A percentile compares a stretch with the other conserved stretches of the same genome.
Conservation (phyloP, 768 basidiomycete species). For the Cubamyces lactineus region DNA sequence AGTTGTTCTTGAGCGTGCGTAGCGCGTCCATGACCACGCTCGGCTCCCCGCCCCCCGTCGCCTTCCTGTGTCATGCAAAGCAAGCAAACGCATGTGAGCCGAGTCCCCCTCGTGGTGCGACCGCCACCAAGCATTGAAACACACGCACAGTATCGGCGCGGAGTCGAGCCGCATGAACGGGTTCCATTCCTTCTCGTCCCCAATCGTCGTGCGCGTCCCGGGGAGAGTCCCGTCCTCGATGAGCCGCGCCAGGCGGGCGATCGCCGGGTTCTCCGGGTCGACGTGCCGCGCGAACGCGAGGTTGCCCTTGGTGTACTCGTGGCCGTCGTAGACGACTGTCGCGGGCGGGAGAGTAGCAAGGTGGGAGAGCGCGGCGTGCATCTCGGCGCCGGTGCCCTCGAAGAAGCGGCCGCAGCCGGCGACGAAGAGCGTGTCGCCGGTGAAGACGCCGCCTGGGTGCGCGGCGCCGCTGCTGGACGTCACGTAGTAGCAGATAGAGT, state of each 20-base stretch:
- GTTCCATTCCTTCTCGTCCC: conserved; percentile 94
- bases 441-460: conserved; percentile 82
- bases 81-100: background rate
- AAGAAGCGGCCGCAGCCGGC: conserved; percentile 95
- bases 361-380: conserved; percentile 75
- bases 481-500: conserved; percentile 91
- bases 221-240: conserved; percentile 63
- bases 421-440: conserved; percentile 91
- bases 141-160: conserved; percentile 66
- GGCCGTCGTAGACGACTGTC: conserved; percentile 86
- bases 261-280: conserved; percentile 62
- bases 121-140: background rate
- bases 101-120: background rate
- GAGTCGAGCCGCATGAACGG: conserved; percentile 85
- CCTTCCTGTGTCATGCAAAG: conserved; percentile 44
- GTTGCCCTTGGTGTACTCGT: conserved; percentile 86
- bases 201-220: conserved; percentile 85
- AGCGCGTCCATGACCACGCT: conserved; percentile 72
- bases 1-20: conserved; percentile 84
- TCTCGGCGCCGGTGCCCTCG: conserved; percentile 79
- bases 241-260: conserved; percentile 62
- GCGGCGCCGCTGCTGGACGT: conserved; percentile 44
- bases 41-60: conserved; percentile 48
- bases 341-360: conserved; percentile 75
- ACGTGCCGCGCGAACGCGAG: conserved; percentile 70